Conservation (phyloP, 2,329 filamentous ascomycete species). For the Aspergillus oerlinghausenensis region DNA sequence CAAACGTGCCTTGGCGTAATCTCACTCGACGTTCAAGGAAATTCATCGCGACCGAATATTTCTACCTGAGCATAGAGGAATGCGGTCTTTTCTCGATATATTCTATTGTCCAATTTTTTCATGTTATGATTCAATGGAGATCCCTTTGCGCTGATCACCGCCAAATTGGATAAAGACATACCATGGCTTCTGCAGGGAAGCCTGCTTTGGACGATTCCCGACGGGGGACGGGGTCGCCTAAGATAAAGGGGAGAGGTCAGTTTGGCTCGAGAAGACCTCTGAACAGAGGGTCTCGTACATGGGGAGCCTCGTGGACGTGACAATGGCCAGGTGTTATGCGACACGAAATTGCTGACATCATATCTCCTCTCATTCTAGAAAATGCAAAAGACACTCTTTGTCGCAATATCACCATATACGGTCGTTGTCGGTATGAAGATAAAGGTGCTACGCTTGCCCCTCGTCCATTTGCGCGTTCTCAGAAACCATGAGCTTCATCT, state of each 20-base stretch:
- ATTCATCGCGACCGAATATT: slow-evolving; percentile 8
- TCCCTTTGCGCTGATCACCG: slow-evolving; percentile 33
- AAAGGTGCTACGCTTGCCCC: slow-evolving; percentile 50
- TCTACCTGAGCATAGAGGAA: slow-evolving; percentile 29
- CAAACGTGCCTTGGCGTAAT: slow-evolving; percentile 1
- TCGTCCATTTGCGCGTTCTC: slow-evolving; percentile 2
- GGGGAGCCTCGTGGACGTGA: not conserved
- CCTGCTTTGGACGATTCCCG: slow-evolving; percentile 43
- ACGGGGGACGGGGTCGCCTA: slow-evolving; percentile 43
- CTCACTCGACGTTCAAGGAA: not conserved
- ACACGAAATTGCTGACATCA: slow-evolving; percentile 9
- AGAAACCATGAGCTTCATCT: slow-evolving; percentile 10
- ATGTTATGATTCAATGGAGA: slow-evolving; percentile 38
- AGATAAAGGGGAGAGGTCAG: slow-evolving; percentile 47
- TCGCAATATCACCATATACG: slow-evolving; percentile 89
- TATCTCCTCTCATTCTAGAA: slow-evolving; percentile 44
- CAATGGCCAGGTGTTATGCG: not conserved
- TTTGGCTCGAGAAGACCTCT: slow-evolving; percentile 2
- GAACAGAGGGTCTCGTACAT: not conserved
- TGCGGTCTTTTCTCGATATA: slow-evolving; percentile 30
- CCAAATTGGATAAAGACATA: slow-evolving; percentile 25
- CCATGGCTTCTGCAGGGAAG: slow-evolving; percentile 43
- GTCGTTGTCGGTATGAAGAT: slow-evolving; percentile 87
- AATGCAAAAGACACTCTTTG: slow-evolving; percentile 83
- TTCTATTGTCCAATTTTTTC: slow-evolving; percentile 24